phyloP scores from a whole-genome alignment of 164 flowering plant genomes.

The Annona cherimola region DNA sequence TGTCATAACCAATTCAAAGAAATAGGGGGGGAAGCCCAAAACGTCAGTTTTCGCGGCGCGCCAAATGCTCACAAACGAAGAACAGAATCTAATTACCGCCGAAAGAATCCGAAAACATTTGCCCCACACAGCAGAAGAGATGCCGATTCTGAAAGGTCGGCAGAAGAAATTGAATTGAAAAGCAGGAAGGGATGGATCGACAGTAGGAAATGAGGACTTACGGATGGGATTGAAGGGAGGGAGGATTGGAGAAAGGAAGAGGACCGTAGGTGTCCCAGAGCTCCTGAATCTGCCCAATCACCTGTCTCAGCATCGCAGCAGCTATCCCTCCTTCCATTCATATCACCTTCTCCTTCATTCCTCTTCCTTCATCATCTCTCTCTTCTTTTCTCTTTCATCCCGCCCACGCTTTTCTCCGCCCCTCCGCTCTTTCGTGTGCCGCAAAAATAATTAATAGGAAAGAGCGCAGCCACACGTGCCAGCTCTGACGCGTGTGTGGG shows the following conservation, averaged over 20 bases:
- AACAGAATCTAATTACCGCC: not conserved
- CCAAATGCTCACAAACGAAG: not conserved
- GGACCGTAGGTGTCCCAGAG: conserved; percentile 55
- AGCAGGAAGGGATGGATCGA: not conserved
- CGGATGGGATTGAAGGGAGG: conserved; percentile 8
- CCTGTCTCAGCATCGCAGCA: conserved; percentile 72
- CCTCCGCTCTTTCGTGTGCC: not conserved
- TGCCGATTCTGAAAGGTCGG: not conserved
- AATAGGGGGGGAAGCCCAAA: not conserved
- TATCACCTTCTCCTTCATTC: not conserved
- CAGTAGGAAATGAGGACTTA: conserved; percentile 11
- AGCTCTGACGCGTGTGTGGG: not conserved
- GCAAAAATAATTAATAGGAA: no score
- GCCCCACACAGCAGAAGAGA: not conserved
- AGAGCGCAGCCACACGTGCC: not conserved
- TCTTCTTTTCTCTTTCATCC: conserved; percentile 2
- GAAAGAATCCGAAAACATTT: not conserved
- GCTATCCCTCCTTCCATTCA: conserved; percentile 42
- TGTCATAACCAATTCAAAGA: no score
- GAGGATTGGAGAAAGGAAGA: conserved; percentile 23
- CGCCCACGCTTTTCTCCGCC: not conserved
- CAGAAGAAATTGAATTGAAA: not conserved
- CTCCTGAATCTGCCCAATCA: conserved; percentile 78
- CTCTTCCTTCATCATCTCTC: not conserved
- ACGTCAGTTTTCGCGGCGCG: not conserved